Evolutionary conservation across 2,329 filamentous ascomycete species (phyloP).

Genomic region (Pestalotiopsis sp.): DNA sequence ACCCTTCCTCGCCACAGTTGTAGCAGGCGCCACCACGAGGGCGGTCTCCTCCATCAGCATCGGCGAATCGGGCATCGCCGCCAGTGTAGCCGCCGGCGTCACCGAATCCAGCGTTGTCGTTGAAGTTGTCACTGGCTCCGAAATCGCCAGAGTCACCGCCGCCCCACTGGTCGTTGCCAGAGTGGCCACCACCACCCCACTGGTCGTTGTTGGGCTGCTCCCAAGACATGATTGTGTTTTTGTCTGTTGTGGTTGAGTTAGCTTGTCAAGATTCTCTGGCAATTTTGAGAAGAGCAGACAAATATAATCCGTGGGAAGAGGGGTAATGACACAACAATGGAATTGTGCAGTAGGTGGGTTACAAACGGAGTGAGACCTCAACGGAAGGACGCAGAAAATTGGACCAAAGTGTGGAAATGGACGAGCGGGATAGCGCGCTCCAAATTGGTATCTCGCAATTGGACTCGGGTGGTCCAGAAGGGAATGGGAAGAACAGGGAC

Average conservation of each 20-base stretch:
- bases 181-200: constrained; percentile 1
- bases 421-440: background rate
- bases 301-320: background rate
- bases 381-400: background rate
- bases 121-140: background rate
- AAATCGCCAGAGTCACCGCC: background rate
- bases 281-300: background rate
- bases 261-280: background rate
- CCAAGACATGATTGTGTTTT: constrained; percentile 11
- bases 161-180: constrained; percentile 1
- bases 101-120: background rate
- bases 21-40: constrained; percentile 51
- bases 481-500: no score
- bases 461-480: no score
- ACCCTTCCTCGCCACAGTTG: constrained; percentile 61
- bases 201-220: background rate
- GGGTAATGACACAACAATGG: background rate
- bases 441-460: background rate
- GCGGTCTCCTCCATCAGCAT: constrained; percentile 21
- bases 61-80: constrained; percentile 8
- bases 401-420: background rate
- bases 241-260: background rate
- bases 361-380: background rate
- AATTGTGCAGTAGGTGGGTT: background rate
- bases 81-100: background rate